Evolutionary conservation across 1,139 yeast genomes (phyloP).

Genomic region (Groenewaldozyma auringiensis): DNA sequence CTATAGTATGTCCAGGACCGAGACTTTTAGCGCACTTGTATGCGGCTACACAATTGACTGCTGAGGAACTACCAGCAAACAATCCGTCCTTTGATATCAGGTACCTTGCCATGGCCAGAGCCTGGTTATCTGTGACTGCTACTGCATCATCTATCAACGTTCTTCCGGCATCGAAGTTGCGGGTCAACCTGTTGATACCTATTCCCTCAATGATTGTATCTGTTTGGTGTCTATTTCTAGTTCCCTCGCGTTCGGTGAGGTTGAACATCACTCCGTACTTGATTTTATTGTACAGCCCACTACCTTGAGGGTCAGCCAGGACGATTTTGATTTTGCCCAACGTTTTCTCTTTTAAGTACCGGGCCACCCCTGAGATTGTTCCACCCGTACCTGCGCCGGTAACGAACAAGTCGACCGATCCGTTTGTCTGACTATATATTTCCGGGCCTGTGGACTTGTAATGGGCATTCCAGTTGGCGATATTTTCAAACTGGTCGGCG

Average conservation of each 20-base stretch:
- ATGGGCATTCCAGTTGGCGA: slow-evolving; percentile 81
- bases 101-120: slow-evolving; percentile 79
- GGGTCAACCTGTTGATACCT: slow-evolving; percentile 80
- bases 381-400: slow-evolving; percentile 71
- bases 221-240: slow-evolving; percentile 90
- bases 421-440: slow-evolving; percentile 58
- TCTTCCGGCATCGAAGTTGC: slow-evolving; percentile 61
- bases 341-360: slow-evolving; percentile 51
- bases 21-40: slow-evolving; percentile 51
- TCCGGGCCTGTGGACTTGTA: slow-evolving; percentile 86
- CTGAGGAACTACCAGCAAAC: slow-evolving; percentile 87
- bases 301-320: slow-evolving; percentile 93
- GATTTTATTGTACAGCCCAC: slow-evolving; percentile 79
- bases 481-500: slow-evolving; percentile 95
- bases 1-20: slow-evolving; percentile 62
- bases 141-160: slow-evolving; percentile 65
- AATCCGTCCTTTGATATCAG: slow-evolving; percentile 78
- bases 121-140: slow-evolving; percentile 71
- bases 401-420: slow-evolving; percentile 60
- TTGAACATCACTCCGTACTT: slow-evolving; percentile 94
- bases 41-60: slow-evolving; percentile 90
- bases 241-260: slow-evolving; percentile 80
- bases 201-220: slow-evolving; percentile 93
- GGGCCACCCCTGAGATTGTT: slow-evolving; percentile 85
- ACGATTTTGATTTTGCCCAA: slow-evolving; percentile 35